Evolutionary conservation across 371 early-diverging fungal genomes (phyloP).

Genomic region (Syncephalastrum sp.): DNA sequence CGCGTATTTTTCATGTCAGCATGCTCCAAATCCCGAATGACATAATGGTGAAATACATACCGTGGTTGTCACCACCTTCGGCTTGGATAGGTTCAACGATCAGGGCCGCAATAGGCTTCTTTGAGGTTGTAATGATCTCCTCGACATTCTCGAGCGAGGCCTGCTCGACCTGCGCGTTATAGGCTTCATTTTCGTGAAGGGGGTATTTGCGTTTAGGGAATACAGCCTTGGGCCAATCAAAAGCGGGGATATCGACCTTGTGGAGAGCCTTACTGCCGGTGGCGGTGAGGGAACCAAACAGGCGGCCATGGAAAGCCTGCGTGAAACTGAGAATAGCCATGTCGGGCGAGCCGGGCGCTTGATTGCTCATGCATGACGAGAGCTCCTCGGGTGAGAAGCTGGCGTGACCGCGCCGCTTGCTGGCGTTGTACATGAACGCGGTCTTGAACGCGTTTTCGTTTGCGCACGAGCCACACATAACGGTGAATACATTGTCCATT

Average conservation of each 20-base stretch:
- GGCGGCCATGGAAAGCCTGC: slow-evolving; percentile 71
- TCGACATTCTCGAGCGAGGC: slow-evolving; percentile 55
- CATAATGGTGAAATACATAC: slow-evolving; percentile 18
- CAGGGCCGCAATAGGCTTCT: slow-evolving; percentile 67
- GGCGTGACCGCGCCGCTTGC: slow-evolving; percentile 51
- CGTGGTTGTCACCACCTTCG: slow-evolving; percentile 82
- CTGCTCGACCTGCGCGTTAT: slow-evolving; percentile 59
- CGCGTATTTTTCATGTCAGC: neutral
- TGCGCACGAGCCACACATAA: slow-evolving; percentile 76
- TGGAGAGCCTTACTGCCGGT: slow-evolving; percentile 74
- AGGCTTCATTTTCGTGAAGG: slow-evolving; percentile 47
- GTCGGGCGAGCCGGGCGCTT: slow-evolving; percentile 70
- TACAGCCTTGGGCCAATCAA: slow-evolving; percentile 61
- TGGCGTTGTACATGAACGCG: slow-evolving; percentile 73
- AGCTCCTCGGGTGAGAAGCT: slow-evolving; percentile 52
- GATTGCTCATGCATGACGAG: slow-evolving; percentile 64
- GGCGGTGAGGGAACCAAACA: slow-evolving; percentile 71
- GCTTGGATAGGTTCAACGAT: slow-evolving; percentile 84
- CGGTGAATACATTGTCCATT: slow-evolving; percentile 73
- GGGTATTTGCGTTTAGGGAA: slow-evolving; percentile 70
- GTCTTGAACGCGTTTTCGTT: slow-evolving; percentile 81
- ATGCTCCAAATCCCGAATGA: neutral
- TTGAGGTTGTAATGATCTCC: slow-evolving; percentile 43
- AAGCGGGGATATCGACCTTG: slow-evolving; percentile 76
- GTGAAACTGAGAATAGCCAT: slow-evolving; percentile 69